These are phyloP conservation scores for Leccinum rimulosum DNA, from an alignment of 768 basidiomycete species.

Conservation along the genomic window DNA sequence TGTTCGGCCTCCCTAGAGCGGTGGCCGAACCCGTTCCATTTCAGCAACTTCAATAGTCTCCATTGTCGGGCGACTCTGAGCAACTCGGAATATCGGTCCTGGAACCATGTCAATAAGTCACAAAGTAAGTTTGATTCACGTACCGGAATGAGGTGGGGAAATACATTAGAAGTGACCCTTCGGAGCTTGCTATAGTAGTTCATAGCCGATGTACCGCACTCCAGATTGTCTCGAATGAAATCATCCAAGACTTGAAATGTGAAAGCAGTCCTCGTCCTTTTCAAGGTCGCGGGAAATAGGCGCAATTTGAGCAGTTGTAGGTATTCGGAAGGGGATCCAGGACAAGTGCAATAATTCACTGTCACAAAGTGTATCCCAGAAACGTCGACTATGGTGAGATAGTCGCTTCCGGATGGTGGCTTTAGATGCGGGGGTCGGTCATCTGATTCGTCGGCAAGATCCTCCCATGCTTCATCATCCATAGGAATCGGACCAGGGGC, in stretches of 20 bases:
- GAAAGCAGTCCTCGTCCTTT: not conserved
- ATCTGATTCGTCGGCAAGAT: not conserved
- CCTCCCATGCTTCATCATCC: not conserved
- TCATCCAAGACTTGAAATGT: not conserved
- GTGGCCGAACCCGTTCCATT: constrained; percentile 16
- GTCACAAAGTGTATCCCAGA: not conserved
- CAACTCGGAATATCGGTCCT: constrained; percentile 21
- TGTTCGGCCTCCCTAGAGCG: not conserved
- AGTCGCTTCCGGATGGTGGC: not conserved
- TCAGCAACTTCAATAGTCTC: constrained; percentile 18
- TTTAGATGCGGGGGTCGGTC: not conserved
- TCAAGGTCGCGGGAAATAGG: not conserved
- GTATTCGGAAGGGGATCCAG: not conserved
- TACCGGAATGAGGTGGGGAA: constrained; percentile 5
- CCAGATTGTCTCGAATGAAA: constrained; percentile 7
- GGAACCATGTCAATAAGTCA: not conserved
- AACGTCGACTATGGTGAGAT: not conserved
- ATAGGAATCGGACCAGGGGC: no score
- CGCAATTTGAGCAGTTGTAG: not conserved
- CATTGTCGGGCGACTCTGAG: constrained; percentile 15
- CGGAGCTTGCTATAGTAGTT: constrained; percentile 10
- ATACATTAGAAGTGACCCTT: not conserved
- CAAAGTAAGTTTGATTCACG: not conserved
- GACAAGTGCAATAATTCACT: not conserved
- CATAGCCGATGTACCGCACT: constrained; percentile 9